These are phyloP conservation scores for Strobilomyces echinocephalus DNA, from an alignment of 768 basidiomycete species.

Conservation along the genomic window DNA sequence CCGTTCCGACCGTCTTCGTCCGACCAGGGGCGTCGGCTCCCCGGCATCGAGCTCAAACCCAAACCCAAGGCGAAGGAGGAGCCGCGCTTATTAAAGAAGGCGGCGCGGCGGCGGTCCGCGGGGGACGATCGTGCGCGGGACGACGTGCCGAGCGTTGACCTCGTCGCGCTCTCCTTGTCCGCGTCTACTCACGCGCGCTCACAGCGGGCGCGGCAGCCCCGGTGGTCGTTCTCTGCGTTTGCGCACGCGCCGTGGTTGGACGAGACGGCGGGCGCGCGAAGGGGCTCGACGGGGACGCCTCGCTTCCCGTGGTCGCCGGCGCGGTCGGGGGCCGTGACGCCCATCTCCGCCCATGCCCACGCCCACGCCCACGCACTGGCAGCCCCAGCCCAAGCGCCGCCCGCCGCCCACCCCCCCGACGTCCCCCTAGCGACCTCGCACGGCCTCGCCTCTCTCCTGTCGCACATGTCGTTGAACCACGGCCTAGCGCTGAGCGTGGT, in stretches of 20 bases:
- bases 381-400: background rate
- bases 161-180: conserved; percentile 14
- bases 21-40: background rate
- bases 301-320: background rate
- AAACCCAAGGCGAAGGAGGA: too few relatives aligned
- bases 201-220: background rate
- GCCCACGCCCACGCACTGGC: too few relatives aligned
- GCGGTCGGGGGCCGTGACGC: background rate
- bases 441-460: conserved; percentile 32
- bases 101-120: conserved; percentile 13
- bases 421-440: conserved; percentile 14
- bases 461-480: conserved; percentile 42
- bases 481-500: conserved; percentile 41
- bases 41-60: background rate
- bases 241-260: conserved; percentile 2
- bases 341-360: background rate
- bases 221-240: conserved; percentile 16
- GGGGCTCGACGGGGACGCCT: background rate
- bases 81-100: background rate
- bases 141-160: conserved; percentile 22
- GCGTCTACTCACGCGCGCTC: conserved; percentile 5
- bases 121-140: conserved; percentile 9
- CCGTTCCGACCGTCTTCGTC: conserved; percentile 14
- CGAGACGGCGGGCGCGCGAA: background rate
- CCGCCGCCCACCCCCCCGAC: conserved; percentile 12